Evolutionary conservation across 2,329 filamentous ascomycete genomes (phyloP).

Genomic region (Lecanicillium sp.): DNA sequence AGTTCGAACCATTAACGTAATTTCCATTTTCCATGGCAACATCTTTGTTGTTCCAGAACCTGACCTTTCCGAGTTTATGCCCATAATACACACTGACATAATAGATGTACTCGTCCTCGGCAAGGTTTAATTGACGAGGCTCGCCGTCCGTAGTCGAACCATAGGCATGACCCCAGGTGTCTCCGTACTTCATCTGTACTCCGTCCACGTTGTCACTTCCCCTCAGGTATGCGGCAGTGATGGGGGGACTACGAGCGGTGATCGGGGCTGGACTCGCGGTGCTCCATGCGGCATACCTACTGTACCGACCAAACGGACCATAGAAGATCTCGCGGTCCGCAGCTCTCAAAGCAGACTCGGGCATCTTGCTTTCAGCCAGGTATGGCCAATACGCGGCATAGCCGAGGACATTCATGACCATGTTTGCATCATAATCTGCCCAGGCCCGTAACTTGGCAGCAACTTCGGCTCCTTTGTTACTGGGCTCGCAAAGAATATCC

Average conservation of each 20-base stretch:
- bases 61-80: background rate
- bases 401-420: background rate
- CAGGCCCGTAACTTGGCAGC: too few relatives aligned
- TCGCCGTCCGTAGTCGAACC: background rate
- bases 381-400: conserved; percentile 3
- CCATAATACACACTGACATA: background rate
- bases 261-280: background rate
- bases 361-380: background rate
- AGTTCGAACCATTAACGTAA: background rate
- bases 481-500: background rate
- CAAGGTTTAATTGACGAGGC: background rate
- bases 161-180: background rate
- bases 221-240: background rate
- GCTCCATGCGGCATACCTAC: background rate
- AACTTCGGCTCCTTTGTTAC: too few relatives aligned
- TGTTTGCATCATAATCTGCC: background rate
- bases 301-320: conserved; percentile 3
- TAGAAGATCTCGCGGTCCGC: conserved; percentile 8
- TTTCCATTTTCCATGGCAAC: background rate
- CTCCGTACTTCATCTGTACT: background rate
- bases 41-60: background rate
- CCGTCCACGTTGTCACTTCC: background rate
- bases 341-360: background rate
- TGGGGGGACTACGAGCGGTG: background rate
- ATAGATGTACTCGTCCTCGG: background rate